These are phyloP conservation scores for Jatropha podagrica DNA, from an alignment of 441 rosid species.

Conservation along the genomic window DNA sequence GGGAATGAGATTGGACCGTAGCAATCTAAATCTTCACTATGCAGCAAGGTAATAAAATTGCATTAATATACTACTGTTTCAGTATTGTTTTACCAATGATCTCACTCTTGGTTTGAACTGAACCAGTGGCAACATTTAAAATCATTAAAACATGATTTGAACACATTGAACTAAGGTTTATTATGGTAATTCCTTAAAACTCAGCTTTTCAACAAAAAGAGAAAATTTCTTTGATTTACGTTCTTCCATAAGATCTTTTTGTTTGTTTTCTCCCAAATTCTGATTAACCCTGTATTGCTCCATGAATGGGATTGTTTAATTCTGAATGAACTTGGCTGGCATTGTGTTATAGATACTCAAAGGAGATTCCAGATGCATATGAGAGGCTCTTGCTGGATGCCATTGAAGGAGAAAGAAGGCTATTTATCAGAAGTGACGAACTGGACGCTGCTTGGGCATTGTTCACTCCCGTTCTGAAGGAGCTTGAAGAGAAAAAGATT, in stretches of 20 bases:
- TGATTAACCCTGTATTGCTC: not conserved
- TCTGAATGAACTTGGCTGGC: not conserved
- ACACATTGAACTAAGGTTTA: not conserved
- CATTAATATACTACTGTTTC: not conserved
- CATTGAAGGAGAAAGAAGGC: slow-evolving; percentile 84
- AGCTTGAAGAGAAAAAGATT: slow-evolving; percentile 71
- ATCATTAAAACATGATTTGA: not conserved
- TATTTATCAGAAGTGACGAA: slow-evolving; percentile 91
- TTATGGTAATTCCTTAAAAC: not conserved
- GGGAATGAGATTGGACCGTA: slow-evolving; percentile 89
- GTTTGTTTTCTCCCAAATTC: not conserved
- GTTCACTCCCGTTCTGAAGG: slow-evolving; percentile 73
- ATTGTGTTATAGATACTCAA: slow-evolving; percentile 54
- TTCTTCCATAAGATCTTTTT: not conserved
- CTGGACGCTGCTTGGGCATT: slow-evolving; percentile 91
- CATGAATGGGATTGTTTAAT: not conserved
- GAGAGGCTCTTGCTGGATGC: slow-evolving; percentile 94
- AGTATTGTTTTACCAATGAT: too few species aligned
- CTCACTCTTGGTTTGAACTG: slow-evolving; percentile 3
- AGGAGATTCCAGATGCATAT: slow-evolving; percentile 95
- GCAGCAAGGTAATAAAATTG: slow-evolving; percentile 58
- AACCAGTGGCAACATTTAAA: not conserved
- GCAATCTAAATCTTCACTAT: slow-evolving; percentile 83
- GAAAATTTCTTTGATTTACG: not conserved
- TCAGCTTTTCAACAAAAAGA: too few species aligned